Conservation (phyloP, 2,329 filamentous ascomycete genomes). For the Fusarium tricinctum region DNA sequence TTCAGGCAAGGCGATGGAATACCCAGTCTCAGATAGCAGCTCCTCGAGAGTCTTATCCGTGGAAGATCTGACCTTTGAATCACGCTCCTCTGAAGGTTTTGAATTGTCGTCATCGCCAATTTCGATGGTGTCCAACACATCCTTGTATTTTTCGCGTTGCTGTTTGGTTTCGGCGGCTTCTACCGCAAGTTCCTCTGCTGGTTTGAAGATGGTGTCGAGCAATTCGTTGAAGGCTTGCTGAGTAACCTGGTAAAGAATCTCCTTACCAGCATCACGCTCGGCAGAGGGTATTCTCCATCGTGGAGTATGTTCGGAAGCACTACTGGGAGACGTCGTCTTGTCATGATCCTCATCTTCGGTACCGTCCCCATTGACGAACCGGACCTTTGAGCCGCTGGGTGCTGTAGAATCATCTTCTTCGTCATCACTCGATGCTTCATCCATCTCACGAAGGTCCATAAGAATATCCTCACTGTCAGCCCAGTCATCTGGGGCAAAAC, state of each 20-base stretch:
- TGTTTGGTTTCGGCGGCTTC: slow-evolving; percentile 73
- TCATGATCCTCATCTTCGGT: slow-evolving; percentile 80
- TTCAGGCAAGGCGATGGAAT: slow-evolving; percentile 56
- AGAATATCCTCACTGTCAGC: slow-evolving; percentile 71
- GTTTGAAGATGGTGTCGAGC: slow-evolving; percentile 86
- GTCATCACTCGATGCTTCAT: slow-evolving; percentile 61
- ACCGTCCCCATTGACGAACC: slow-evolving; percentile 78
- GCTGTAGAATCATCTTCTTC: slow-evolving; percentile 66
- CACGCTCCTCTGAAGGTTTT: slow-evolving; percentile 13
- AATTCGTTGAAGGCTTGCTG: slow-evolving; percentile 94
- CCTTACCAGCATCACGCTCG: slow-evolving; percentile 85
- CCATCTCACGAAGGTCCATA: slow-evolving; percentile 52
- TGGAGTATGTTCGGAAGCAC: slow-evolving; percentile 80
- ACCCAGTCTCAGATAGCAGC: slow-evolving; percentile 62
- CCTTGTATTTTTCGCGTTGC: slow-evolving; percentile 70
- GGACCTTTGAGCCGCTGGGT: slow-evolving; percentile 82
- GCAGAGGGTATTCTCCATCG: slow-evolving; percentile 84
- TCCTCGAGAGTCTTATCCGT: slow-evolving; percentile 52
- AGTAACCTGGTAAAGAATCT: slow-evolving; percentile 91
- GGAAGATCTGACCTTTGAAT: slow-evolving; percentile 31
- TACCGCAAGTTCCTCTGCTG: slow-evolving; percentile 81
- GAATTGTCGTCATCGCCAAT: slow-evolving; percentile 50
- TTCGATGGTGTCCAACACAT: slow-evolving; percentile 61
- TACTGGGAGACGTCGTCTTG: slow-evolving; percentile 78
- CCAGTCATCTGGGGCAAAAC: slow-evolving; percentile 74